Conservation (phyloP, 805 yeast genomes). For the Yamadazyma nakazawae region DNA sequence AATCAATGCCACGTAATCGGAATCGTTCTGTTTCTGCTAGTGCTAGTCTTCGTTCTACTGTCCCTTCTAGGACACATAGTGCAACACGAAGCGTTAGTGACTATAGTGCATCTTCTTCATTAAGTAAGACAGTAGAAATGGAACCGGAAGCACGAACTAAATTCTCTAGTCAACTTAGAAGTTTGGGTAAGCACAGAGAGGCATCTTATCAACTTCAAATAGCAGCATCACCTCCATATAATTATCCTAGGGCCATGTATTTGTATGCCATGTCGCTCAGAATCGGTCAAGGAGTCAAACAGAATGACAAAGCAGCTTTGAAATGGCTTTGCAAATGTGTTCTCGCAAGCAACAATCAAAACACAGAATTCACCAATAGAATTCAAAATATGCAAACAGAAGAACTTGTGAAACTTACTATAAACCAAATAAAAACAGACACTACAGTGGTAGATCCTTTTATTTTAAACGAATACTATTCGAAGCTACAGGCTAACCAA, state of each 20-base stretch:
- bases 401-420: slow-evolving; percentile 25
- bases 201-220: slow-evolving; percentile 65
- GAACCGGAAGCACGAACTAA: slow-evolving; percentile 35
- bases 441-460: slow-evolving; percentile 24
- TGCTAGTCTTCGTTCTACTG: not conserved
- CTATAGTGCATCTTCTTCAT: slow-evolving; percentile 10
- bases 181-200: slow-evolving; percentile 59
- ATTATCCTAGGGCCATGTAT: slow-evolving; percentile 57
- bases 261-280: slow-evolving; percentile 65
- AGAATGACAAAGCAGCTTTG: slow-evolving; percentile 52
- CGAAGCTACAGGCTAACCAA: slow-evolving; percentile 21
- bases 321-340: slow-evolving; percentile 56
- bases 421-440: slow-evolving; percentile 22
- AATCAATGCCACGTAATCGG: not conserved
- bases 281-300: slow-evolving; percentile 65
- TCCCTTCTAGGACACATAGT: not conserved
- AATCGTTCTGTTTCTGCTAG: slow-evolving; percentile 7
- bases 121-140: slow-evolving; percentile 16
- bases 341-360: slow-evolving; percentile 14
- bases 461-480: slow-evolving; percentile 22
- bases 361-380: slow-evolving; percentile 19
- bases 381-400: slow-evolving; percentile 26
- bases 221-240: slow-evolving; percentile 60
- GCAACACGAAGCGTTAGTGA: slow-evolving; percentile 11
- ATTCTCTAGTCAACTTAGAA: slow-evolving; percentile 49